These are phyloP conservation scores for Conoideocrella luteorostrata DNA, from an alignment of 2,329 filamentous ascomycete species.

Conservation along the genomic window DNA sequence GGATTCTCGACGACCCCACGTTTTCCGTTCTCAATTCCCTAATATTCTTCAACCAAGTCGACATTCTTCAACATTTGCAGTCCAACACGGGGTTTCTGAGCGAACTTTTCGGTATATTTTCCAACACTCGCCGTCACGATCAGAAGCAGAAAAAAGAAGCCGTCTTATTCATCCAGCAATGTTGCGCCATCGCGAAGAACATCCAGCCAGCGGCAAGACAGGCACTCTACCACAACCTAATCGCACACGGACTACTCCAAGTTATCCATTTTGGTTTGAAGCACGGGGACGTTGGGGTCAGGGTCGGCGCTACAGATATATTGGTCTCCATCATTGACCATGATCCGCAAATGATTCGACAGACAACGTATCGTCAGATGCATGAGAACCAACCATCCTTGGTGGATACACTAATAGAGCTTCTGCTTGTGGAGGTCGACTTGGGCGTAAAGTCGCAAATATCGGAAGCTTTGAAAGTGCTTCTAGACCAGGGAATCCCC, in stretches of 20 bases:
- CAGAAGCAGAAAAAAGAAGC: slow-evolving; percentile 81
- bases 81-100: slow-evolving; percentile 69
- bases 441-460: slow-evolving; percentile 93
- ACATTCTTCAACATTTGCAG: slow-evolving; percentile 94
- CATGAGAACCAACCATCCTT: slow-evolving; percentile 79
- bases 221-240: slow-evolving; percentile 82
- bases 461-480: slow-evolving; percentile 88
- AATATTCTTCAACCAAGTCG: slow-evolving; percentile 98
- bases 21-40: slow-evolving; percentile 96
- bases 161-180: slow-evolving; percentile 94
- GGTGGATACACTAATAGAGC: slow-evolving; percentile 87
- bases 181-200: slow-evolving; percentile 89
- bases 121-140: slow-evolving; percentile 54
- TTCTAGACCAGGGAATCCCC: slow-evolving; percentile 65
- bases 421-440: slow-evolving; percentile 85
- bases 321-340: slow-evolving; percentile 92
- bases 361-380: slow-evolving; percentile 87
- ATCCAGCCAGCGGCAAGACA: slow-evolving; percentile 77
- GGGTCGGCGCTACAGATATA: slow-evolving; percentile 90
- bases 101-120: slow-evolving; percentile 88
- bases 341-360: slow-evolving; percentile 87
- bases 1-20: slow-evolving; percentile 94
- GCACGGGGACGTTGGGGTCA: slow-evolving; percentile 74
- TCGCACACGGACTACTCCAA: slow-evolving; percentile 75
- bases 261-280: slow-evolving; percentile 90